Base-by-base conservation (phyloP, 176 grass and related monocot species). In the Eragrostis curvula region DNA sequence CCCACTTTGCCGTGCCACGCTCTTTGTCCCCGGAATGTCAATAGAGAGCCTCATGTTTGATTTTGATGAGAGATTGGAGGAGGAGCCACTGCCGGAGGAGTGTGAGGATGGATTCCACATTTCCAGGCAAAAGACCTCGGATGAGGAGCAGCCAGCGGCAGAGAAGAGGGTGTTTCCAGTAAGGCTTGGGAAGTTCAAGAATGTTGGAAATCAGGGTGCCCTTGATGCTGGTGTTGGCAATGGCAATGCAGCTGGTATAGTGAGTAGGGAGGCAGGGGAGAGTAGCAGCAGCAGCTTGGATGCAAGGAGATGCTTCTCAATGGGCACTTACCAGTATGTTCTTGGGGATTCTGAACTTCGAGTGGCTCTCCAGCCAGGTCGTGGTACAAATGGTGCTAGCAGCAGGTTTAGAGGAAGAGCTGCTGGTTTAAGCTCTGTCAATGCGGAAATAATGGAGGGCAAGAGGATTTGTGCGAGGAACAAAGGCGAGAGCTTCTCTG, bases 271-370 rank as follows among this genome's bases (percentile, higher is more conserved):
- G 56, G 73, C 68, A 73, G 83, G 92, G n/a, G 88, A 94, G 73
- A 79, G 77, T 50, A 90, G 92, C 67, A 94, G 85, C 71, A 91
- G 85, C 73, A 94, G 86, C 78, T 88, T 94, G 68, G 82, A 88
- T 86, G 85, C 92, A 43, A 94, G 88, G 83, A 86, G 88, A 72
- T 94, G 92, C 57, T 80, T 86, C 85, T 91, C 88, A 24, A 94
- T 91, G 92, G 85, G 92, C 17, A 90, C 92, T n/a, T 94, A 88
- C 52, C 92, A 88, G 60, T 94, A 91, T 79, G 81, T 94, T 83
- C 88, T 94, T 15, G 88, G 85, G 20, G 79, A 82, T 79, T 87
- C 84, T 48, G 82, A 87, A 60, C 77, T 94, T 62, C 77, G 82
- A 83, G 92, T 94, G 23, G 74, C 92, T 73, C 71, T 88, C 36